A percentile compares a stretch with the other conserved stretches of the same genome.
These are phyloP conservation scores for Hibiscus trionum DNA, from an alignment of 345 rosid genomes.

Conservation along the genomic window DNA sequence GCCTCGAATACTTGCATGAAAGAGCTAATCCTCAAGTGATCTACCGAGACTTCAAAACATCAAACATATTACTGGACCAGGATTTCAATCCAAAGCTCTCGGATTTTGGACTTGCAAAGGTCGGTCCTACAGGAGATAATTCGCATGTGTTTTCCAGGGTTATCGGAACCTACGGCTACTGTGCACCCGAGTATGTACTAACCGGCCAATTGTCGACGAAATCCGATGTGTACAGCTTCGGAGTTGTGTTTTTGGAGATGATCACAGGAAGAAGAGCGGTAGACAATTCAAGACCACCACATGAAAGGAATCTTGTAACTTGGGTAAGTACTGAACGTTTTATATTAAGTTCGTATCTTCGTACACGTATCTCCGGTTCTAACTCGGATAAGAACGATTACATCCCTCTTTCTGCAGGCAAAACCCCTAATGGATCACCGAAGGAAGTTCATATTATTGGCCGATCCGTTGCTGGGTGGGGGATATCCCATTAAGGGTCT, in stretches of 20 bases:
- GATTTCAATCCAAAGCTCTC: conserved; percentile 69
- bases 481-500: conserved; percentile 49
- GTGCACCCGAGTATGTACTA: conserved; percentile 68
- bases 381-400: background rate
- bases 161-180: conserved; percentile 82
- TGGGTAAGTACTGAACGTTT: conserved; percentile 38
- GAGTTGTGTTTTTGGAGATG: conserved; percentile 71
- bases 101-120: conserved; percentile 80
- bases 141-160: conserved; percentile 72
- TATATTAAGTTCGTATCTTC: background rate
- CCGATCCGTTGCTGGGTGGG: conserved; percentile 62
- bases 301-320: conserved; percentile 60
- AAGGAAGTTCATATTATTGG: conserved; percentile 51
- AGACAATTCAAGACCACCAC: conserved; percentile 45
- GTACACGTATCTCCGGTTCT: background rate
- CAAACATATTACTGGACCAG: conserved; percentile 54
- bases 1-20: conserved; percentile 77
- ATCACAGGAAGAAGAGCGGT: conserved; percentile 79
- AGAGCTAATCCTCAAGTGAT: conserved; percentile 64
- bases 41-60: conserved; percentile 75
- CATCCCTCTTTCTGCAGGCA: conserved; percentile 41
- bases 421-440: conserved; percentile 60
- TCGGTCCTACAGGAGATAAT: conserved; percentile 66
- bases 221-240: conserved; percentile 81
- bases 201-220: conserved; percentile 62